Evolutionary conservation across 306 rosid species (phyloP), one percentile per base, ranked within the genome.

Genomic region (Begonia peltatifolia): DNA sequence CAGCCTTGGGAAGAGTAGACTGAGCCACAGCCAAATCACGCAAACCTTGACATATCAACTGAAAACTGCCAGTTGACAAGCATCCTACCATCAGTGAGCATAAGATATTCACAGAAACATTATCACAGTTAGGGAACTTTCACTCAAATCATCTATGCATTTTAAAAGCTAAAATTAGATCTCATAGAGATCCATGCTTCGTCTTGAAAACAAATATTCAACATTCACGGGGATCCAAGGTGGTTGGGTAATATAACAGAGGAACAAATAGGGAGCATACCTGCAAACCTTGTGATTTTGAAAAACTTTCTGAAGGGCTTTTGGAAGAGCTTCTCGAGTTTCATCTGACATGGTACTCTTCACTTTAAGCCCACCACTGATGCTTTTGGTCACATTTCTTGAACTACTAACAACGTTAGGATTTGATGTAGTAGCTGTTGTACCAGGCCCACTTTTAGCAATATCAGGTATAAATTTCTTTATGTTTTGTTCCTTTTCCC

Each of bases 231-330:
- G 14, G 12, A 44, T 11, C 14, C 48, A 6, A 44, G 48, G 48
- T 10, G 13, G 14, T 44, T 12, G 12, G 14, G 48, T 44, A 10
- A 44, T 7, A 5, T n/a, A 44, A 54, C 52, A 30, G 43, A 47
- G 30, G 13, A 41, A 22, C 13, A 52, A 10, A 13, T 20, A 47
- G 14, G n/a, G n/a, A n/a, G 14, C 57, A 35, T 75, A 90, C 95
- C 90, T 90, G 94, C 99, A 90, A 71, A 90, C 95, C 65, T 77
- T 73, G 73, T 79, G 76, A 30, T 60, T 68, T 57, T 80, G 86
- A 62, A 82, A 69, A 66, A 82, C 68, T 62, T 73, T 78, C 53
- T 61, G 74, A 54, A 90, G 79, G 54, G 79, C 95, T 64, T 73
- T 73, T 56, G 81, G 76, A 47, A 90, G 76, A 69, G 80, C 87